Evolutionary conservation across 179 eudicot species (phyloP).

Genomic region (Silene vulgaris): DNA sequence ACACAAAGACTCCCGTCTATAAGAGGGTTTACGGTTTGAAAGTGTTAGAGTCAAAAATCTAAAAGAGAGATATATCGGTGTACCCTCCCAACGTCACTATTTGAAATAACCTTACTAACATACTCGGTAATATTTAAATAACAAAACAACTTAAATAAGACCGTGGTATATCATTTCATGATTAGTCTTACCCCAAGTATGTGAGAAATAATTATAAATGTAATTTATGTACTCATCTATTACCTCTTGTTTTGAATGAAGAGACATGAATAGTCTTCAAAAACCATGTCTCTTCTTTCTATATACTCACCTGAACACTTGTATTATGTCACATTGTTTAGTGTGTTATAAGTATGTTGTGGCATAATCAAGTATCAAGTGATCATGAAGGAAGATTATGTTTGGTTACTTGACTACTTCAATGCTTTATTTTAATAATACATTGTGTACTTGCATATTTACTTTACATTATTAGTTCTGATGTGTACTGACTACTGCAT

Average conservation of each 20-base stretch:
- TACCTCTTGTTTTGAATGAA: conserved; percentile 12
- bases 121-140: too few relatives aligned
- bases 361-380: background rate
- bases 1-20: too few relatives aligned
- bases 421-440: background rate
- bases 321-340: conserved; percentile 3
- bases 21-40: too few relatives aligned
- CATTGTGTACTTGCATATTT: background rate
- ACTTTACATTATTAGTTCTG: background rate
- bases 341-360: conserved; percentile 2
- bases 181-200: too few relatives aligned
- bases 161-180: too few relatives aligned
- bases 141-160: too few relatives aligned
- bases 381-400: conserved; percentile 3
- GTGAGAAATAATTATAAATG: too few relatives aligned
- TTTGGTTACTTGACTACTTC: background rate
- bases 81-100: too few relatives aligned
- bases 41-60: too few relatives aligned
- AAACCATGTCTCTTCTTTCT: conserved; percentile 9
- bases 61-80: too few relatives aligned
- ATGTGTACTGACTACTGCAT: background rate
- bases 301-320: background rate
- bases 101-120: too few relatives aligned
- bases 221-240: too few relatives aligned
- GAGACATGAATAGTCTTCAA: conserved; percentile 6